Evolutionary conservation across 2,329 filamentous ascomycete genomes (phyloP).

Genomic region (Xylaria sp.): DNA sequence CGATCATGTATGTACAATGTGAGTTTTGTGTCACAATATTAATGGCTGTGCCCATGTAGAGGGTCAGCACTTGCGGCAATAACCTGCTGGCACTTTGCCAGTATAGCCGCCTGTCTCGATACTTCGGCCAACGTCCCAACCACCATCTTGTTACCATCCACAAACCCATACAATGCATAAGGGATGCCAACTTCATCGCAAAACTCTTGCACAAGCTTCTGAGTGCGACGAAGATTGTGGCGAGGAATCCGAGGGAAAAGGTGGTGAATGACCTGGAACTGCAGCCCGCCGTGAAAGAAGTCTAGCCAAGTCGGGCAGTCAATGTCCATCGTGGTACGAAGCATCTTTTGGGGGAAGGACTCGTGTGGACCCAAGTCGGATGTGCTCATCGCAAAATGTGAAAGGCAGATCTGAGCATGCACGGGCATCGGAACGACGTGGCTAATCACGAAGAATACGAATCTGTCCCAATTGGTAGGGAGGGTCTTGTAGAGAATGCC

Average conservation of each 20-base stretch:
- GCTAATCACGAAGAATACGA: slow-evolving; percentile 81
- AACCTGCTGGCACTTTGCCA: slow-evolving; percentile 77
- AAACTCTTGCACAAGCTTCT: slow-evolving; percentile 70
- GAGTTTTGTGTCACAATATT: slow-evolving; percentile 16
- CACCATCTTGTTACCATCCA: slow-evolving; percentile 84
- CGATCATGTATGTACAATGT: slow-evolving; percentile 19
- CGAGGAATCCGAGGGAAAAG: slow-evolving; percentile 75
- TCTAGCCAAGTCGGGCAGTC: slow-evolving; percentile 78
- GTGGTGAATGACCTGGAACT: slow-evolving; percentile 79
- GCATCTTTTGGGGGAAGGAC: slow-evolving; percentile 90
- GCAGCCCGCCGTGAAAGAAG: slow-evolving; percentile 76
- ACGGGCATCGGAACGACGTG: slow-evolving; percentile 84
- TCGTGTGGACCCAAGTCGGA: slow-evolving; percentile 84
- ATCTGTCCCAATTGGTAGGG: slow-evolving; percentile 73
- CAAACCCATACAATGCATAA: slow-evolving; percentile 87
- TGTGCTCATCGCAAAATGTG: slow-evolving; percentile 94
- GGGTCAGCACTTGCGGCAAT: slow-evolving; percentile 49
- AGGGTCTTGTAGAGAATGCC: slow-evolving; percentile 78
- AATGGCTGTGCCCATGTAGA: slow-evolving; percentile 48
- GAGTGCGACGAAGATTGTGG: slow-evolving; percentile 72
- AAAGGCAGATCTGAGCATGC: slow-evolving; percentile 90
- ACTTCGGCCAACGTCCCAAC: slow-evolving; percentile 82
- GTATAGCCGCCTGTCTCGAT: slow-evolving; percentile 79
- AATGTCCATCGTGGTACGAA: slow-evolving; percentile 89
- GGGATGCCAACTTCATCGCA: slow-evolving; percentile 85